A percentile compares a stretch with the other conserved stretches of the same genome.
These are phyloP conservation scores for Epithele typhae DNA, from an alignment of 768 basidiomycete species.

Conservation along the genomic window DNA sequence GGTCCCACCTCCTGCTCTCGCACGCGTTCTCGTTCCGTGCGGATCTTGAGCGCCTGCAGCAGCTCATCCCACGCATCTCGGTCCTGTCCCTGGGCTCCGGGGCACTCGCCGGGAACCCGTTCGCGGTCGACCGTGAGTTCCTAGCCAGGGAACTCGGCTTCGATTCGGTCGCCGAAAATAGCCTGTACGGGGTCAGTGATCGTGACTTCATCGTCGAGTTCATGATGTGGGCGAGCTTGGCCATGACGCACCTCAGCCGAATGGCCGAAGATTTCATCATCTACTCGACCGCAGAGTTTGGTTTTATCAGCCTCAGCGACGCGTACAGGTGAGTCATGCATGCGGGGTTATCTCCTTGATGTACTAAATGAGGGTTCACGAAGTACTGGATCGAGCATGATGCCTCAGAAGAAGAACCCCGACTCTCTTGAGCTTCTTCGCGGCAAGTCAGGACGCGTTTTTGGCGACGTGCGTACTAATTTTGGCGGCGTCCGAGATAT, in stretches of 20 bases:
- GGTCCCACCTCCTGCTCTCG: slow-evolving; percentile 95
- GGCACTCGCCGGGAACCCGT: slow-evolving; percentile 95
- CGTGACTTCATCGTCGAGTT: slow-evolving; percentile 97
- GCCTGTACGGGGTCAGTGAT: slow-evolving; percentile 94
- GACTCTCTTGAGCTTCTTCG: slow-evolving; percentile 94
- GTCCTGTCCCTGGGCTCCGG: slow-evolving; percentile 92
- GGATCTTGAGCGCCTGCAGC: slow-evolving; percentile 80
- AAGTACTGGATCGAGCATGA: slow-evolving; percentile 99
- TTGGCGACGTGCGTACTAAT: slow-evolving; percentile 73
- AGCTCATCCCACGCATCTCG: slow-evolving; percentile 86
- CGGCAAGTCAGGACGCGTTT: slow-evolving; percentile 92
- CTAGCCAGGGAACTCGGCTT: slow-evolving; percentile 90
- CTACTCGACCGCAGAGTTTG: slow-evolving; percentile 96
- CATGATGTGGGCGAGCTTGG: slow-evolving; percentile 91
- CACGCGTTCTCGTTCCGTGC: slow-evolving; percentile 92
- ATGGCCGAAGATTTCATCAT: slow-evolving; percentile 96
- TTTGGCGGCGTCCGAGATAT: too few relatives aligned
- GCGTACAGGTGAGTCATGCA: slow-evolving; percentile 75
- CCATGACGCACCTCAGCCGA: slow-evolving; percentile 91
- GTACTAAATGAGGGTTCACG: not conserved
- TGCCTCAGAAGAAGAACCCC: slow-evolving; percentile 99
- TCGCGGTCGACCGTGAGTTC: slow-evolving; percentile 89
- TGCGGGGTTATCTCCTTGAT: not conserved
- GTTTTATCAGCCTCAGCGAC: slow-evolving; percentile 93
- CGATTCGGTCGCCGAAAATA: slow-evolving; percentile 86